A percentile compares a stretch with the other conserved stretches of the same genome.
phyloP scores from a whole-genome alignment of 345 rosid species.

The Aurinia saxatilis region DNA sequence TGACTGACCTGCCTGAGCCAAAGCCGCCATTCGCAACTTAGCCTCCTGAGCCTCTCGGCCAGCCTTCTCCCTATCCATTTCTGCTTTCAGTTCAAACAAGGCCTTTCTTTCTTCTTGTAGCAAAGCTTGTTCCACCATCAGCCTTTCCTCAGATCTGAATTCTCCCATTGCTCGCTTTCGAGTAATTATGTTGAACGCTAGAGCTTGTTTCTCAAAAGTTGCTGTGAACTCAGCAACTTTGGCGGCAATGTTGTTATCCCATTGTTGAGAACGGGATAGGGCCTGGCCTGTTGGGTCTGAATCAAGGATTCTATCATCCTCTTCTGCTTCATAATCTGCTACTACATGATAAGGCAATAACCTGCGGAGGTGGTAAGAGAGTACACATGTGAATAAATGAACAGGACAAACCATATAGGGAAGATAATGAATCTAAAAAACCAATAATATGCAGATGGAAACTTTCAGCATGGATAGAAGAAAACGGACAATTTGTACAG shows the following conservation, averaged over 20 bases:
- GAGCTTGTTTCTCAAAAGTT: constrained; percentile 93
- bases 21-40: constrained; percentile 68
- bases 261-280: constrained; percentile 86
- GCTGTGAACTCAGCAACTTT: constrained; percentile 91
- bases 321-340: constrained; percentile 97
- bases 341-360: constrained; percentile 89
- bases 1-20: constrained; percentile 82
- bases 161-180: constrained; percentile 69
- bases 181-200: constrained; percentile 83
- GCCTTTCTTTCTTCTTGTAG: constrained; percentile 79
- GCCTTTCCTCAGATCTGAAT: constrained; percentile 85
- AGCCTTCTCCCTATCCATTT: constrained; percentile 85
- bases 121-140: constrained; percentile 88
- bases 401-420: not conserved
- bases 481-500: too few relatives aligned
- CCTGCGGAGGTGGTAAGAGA: constrained; percentile 35
- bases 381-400: constrained; percentile 6
- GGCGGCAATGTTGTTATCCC: constrained; percentile 90
- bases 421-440: not conserved
- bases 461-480: too few relatives aligned
- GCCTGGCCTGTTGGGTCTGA: constrained; percentile 90
- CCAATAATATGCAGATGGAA: not conserved
- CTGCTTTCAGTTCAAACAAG: constrained; percentile 58
- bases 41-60: constrained; percentile 73
- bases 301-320: constrained; percentile 95